phyloP scores from a whole-genome alignment of 2,329 filamentous ascomycete species.

The Claviceps sorghi region DNA sequence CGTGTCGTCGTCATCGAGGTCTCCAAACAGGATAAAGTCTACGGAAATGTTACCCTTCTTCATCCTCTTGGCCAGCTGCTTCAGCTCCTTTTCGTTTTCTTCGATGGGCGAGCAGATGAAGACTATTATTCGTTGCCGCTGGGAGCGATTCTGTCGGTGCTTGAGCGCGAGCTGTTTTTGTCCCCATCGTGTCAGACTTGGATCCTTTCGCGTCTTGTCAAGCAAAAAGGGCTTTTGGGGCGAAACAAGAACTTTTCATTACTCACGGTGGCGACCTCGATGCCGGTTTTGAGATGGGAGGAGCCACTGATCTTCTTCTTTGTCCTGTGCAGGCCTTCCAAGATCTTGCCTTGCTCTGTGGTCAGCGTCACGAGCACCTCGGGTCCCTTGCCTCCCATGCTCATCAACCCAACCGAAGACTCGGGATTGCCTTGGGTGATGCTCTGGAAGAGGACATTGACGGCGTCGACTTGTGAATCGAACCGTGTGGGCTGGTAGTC shows the following conservation, averaged over 20 bases:
- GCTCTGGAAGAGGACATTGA: conserved; percentile 87
- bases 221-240: not conserved
- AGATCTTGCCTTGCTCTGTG: conserved; percentile 87
- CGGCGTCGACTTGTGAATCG: conserved; percentile 90
- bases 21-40: conserved; percentile 90
- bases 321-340: conserved; percentile 81
- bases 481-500: conserved; percentile 85
- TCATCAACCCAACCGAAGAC: conserved; percentile 95
- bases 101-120: conserved; percentile 88
- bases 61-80: conserved; percentile 91
- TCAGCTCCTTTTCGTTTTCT: conserved; percentile 77
- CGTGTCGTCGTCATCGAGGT: conserved; percentile 76
- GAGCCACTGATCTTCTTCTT: conserved; percentile 81
- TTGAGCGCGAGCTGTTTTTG: conserved; percentile 77
- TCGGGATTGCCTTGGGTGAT: conserved; percentile 94
- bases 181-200: not conserved
- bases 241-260: too few species aligned
- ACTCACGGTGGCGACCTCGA: conserved; percentile 85
- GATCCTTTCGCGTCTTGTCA: not conserved
- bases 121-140: conserved; percentile 90
- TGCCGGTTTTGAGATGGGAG: conserved; percentile 78
- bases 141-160: conserved; percentile 94
- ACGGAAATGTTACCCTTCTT: conserved; percentile 94
- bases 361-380: conserved; percentile 95
- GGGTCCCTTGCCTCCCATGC: conserved; percentile 94